Evolutionary conservation across 164 flowering plant genomes (phyloP), one percentile per base, ranked within the genome.

Genomic region (Saururus chinensis): DNA sequence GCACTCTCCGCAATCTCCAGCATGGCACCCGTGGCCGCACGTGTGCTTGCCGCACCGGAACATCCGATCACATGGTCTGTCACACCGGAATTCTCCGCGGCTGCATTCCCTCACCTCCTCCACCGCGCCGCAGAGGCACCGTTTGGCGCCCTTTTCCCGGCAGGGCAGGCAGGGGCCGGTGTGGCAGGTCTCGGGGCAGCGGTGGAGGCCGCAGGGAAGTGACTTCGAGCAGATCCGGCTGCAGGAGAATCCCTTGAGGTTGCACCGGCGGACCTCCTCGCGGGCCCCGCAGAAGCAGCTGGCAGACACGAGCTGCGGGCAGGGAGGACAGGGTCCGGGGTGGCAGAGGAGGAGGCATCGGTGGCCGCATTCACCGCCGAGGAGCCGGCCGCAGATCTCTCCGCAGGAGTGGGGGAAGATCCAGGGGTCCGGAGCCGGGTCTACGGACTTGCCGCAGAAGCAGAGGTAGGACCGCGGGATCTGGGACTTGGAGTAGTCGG

Each of bases 341-440:
- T 92, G 98, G 66, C 98, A 92, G 23, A 92, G 66, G 51, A 92
- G 71, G 66, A 89, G 73, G 67, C 98, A 92, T 20, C 58, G 26
- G 40, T 92, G 98, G 1, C 96, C 98, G 52, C 98, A 92, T 22
- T 79, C 68, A 60, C 81, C 54, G 54, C 57, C 70, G 73, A 92
- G 74, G 0, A 82, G 73, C 4, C 93, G 67, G n/a, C 74, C 75
- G 48, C 98, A 92, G 23, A 89, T 56, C 56, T 89, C 96, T 13
- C 96, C 96, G 48, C 98, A 92, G 0, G 98, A 87, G 73, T 92
- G 98, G 7, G 98, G 93, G 21, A 92, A 71, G 19, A 89, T 70
- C 98, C 98, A 92, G 0, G 98, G 98, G 68, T 92, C 98, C 40
- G 66, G 71, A 0, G 74, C 68, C 0, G 98, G 98, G 61, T 89